Percentiles rank a stretch among this genome's conserved stretches.
Evolutionary conservation across 805 yeast species (phyloP).

Genomic region (Tetrapisispora namnaoensis): DNA sequence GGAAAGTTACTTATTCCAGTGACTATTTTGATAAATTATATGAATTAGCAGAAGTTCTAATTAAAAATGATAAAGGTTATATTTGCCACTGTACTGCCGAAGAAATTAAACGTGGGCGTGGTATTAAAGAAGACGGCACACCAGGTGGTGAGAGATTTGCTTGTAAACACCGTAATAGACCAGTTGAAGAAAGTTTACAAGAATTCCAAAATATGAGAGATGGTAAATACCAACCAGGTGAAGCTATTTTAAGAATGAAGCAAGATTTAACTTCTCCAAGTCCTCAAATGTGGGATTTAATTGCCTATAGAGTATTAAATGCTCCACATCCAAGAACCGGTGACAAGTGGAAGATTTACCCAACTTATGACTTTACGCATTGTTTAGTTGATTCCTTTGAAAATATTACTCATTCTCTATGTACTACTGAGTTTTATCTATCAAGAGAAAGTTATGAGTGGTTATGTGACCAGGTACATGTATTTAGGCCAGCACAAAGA

Average conservation of each 20-base stretch:
- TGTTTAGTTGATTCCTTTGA: conserved; percentile 97
- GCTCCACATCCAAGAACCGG: conserved; percentile 96
- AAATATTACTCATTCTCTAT: conserved; percentile 88
- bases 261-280: conserved; percentile 83
- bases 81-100: conserved; percentile 92
- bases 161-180: conserved; percentile 63
- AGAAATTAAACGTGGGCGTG: conserved; percentile 82
- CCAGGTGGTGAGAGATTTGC: conserved; percentile 88
- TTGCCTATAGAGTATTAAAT: conserved; percentile 89
- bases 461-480: conserved; percentile 92
- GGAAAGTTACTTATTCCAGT: conserved; percentile 90
- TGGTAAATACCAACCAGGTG: conserved; percentile 81
- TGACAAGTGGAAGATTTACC: conserved; percentile 93
- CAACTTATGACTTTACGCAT: conserved; percentile 98
- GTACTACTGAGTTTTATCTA: conserved; percentile 90
- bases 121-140: conserved; percentile 83
- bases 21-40: conserved; percentile 90
- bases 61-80: conserved; percentile 64
- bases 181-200: conserved; percentile 61
- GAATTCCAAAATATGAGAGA: conserved; percentile 89
- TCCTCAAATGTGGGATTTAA: conserved; percentile 99
- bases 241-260: conserved; percentile 93
- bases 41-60: conserved; percentile 76
- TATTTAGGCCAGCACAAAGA: conserved; percentile 96
- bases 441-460: conserved; percentile 96